Evolutionary conservation across 345 rosid genomes (phyloP).

Genomic region (Carallia brachiata): DNA sequence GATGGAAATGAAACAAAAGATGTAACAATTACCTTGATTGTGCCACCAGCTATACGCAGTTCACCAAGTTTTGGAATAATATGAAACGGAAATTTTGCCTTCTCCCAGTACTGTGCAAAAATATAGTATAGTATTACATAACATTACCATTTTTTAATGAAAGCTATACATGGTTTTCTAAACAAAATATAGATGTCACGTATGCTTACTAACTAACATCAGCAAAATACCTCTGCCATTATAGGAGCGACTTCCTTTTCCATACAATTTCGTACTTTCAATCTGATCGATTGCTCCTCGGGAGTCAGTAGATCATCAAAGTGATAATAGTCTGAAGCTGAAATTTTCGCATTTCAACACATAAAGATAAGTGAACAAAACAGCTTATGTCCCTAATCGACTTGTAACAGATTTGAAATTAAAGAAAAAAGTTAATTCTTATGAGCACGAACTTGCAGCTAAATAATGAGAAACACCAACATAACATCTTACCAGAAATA

Average conservation of each 20-base stretch:
- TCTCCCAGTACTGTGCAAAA: slow-evolving; percentile 88
- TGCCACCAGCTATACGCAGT: slow-evolving; percentile 71
- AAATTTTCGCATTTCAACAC: slow-evolving; percentile 12
- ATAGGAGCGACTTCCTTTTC: slow-evolving; percentile 93
- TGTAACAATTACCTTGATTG: slow-evolving; percentile 61
- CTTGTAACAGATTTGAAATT: too few relatives aligned
- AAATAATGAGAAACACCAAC: too few relatives aligned
- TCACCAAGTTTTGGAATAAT: slow-evolving; percentile 73
- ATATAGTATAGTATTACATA: too few relatives aligned
- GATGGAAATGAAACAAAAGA: neutral
- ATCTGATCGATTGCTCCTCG: slow-evolving; percentile 66
- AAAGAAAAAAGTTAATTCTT: too few relatives aligned
- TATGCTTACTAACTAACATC: neutral
- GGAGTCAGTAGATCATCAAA: slow-evolving; percentile 67
- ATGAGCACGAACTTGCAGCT: too few relatives aligned
- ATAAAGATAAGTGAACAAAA: slow-evolving; percentile 5
- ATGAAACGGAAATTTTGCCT: slow-evolving; percentile 93
- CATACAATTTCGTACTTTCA: slow-evolving; percentile 76
- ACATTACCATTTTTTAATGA: too few relatives aligned
- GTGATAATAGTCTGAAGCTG: slow-evolving; percentile 87
- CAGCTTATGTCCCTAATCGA: neutral
- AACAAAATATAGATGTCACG: too few relatives aligned
- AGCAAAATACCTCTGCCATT: slow-evolving; percentile 65
- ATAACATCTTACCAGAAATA: too few relatives aligned
- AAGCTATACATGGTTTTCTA: too few relatives aligned